A percentile compares a stretch with the other conserved stretches of the same genome.
phyloP scores from a whole-genome alignment of 2,329 filamentous ascomycete genomes.

The Epichloe bromicola region DNA sequence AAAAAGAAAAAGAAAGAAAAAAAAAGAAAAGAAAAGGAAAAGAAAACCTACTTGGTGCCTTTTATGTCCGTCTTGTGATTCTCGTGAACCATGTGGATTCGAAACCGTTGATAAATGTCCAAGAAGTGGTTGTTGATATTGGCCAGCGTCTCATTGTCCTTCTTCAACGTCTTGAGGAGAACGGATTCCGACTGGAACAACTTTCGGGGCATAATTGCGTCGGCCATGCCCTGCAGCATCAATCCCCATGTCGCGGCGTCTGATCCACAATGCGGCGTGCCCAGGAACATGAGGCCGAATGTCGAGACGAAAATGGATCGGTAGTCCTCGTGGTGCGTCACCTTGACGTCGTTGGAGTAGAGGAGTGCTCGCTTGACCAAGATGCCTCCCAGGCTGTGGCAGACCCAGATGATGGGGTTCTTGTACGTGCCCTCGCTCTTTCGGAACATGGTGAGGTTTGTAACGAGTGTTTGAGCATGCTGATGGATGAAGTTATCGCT shows the following conservation, averaged over 20 bases:
- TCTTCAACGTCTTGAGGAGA: slow-evolving; percentile 57
- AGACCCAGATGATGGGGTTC: slow-evolving; percentile 64
- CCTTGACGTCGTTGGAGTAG: slow-evolving; percentile 49
- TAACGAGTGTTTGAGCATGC: slow-evolving; percentile 57
- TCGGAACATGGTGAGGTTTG: slow-evolving; percentile 49
- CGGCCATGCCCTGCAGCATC: slow-evolving; percentile 54
- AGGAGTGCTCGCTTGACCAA: slow-evolving; percentile 58
- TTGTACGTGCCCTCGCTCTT: slow-evolving; percentile 41
- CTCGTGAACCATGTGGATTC: slow-evolving; percentile 67
- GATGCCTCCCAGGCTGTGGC: slow-evolving; percentile 61
- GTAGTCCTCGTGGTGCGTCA: slow-evolving; percentile 47
- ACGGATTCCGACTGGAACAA: slow-evolving; percentile 55
- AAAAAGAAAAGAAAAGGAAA: too few relatives aligned
- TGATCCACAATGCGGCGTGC: slow-evolving; percentile 61
- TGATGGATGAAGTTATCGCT: slow-evolving; percentile 57
- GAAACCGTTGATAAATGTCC: slow-evolving; percentile 56
- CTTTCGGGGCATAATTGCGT: slow-evolving; percentile 49
- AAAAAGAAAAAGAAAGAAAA: too few relatives aligned
- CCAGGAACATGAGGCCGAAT: slow-evolving; percentile 63
- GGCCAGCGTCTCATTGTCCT: slow-evolving; percentile 59
- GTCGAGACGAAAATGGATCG: slow-evolving; percentile 62
- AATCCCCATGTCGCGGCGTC: slow-evolving; percentile 55
- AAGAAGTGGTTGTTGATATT: slow-evolving; percentile 63
- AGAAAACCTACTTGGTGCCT: slow-evolving; percentile 36
- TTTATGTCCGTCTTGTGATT: slow-evolving; percentile 58